Conservation (phyloP, 1,284 basidiomycete species). For the Coriolopsis trogii region DNA sequence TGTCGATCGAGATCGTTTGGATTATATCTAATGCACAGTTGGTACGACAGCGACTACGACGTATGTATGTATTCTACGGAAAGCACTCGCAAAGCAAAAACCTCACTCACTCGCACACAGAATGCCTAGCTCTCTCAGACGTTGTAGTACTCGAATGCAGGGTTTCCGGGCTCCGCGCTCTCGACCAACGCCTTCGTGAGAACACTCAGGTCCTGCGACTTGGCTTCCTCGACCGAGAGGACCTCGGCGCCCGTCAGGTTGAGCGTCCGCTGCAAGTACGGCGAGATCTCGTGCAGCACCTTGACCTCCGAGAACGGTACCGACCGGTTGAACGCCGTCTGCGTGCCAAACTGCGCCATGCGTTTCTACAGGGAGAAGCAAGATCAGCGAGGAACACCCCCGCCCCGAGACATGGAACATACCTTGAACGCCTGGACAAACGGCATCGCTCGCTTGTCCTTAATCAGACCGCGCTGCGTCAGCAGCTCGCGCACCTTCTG, state of each 20-base stretch:
- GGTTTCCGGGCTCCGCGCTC: constrained; percentile 84
- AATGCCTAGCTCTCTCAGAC: constrained; percentile 34
- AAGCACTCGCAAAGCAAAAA: constrained; percentile 2
- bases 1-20: background rate
- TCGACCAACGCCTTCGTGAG: constrained; percentile 78
- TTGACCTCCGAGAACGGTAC: constrained; percentile 87
- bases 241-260: constrained; percentile 76
- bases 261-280: constrained; percentile 87
- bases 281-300: constrained; percentile 73
- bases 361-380: constrained; percentile 62
- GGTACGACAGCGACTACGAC: constrained; percentile 8
- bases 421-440: constrained; percentile 95
- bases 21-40: constrained; percentile 9
- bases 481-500: constrained; percentile 76
- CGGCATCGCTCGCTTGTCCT: constrained; percentile 97
- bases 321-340: constrained; percentile 85
- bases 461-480: constrained; percentile 80
- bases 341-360: constrained; percentile 77
- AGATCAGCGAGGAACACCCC: background rate
- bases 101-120: too few species aligned
- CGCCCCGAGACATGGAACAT: constrained; percentile 11
- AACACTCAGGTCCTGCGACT: constrained; percentile 48
- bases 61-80: constrained; percentile 7
- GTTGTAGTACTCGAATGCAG: constrained; percentile 85
- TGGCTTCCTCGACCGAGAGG: constrained; percentile 72